Evolutionary conservation across 306 rosid species (phyloP).

Genomic region (Begonia fuchsioides): DNA sequence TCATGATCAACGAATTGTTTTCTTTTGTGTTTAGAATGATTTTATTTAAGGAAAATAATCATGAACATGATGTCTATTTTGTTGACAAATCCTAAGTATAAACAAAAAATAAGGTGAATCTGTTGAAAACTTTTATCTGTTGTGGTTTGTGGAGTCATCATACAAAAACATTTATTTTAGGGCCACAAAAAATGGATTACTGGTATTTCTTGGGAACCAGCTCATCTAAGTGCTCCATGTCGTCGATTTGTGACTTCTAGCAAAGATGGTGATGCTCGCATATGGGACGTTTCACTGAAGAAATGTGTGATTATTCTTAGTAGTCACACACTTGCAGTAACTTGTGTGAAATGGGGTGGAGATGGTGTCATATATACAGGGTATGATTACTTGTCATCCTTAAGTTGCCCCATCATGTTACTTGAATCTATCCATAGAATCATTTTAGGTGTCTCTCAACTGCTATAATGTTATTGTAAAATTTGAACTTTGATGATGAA

Average conservation of each 20-base stretch:
- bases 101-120: too few species aligned
- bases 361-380: conserved; percentile 92
- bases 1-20: too few species aligned
- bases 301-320: conserved; percentile 52
- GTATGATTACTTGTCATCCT: conserved; percentile 20
- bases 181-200: conserved; percentile 96
- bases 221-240: conserved; percentile 71
- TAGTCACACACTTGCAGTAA: conserved; percentile 86
- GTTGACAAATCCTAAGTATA: too few species aligned
- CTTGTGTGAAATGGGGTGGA: conserved; percentile 97
- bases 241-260: conserved; percentile 94
- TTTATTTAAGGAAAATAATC: too few species aligned
- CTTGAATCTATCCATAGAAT: too few species aligned
- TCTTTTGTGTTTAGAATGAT: too few species aligned
- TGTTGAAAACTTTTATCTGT: too few species aligned
- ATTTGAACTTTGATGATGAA: too few species aligned
- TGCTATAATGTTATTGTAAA: too few species aligned
- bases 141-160: not conserved
- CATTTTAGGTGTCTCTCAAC: too few species aligned
- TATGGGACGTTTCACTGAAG: conserved; percentile 69
- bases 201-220: conserved; percentile 96
- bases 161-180: conserved; percentile 16
- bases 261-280: conserved; percentile 96
- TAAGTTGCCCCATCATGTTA: too few species aligned
- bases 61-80: too few species aligned